Conservation (phyloP, 1,284 basidiomycete genomes). For the Austroboletus niveus region DNA sequence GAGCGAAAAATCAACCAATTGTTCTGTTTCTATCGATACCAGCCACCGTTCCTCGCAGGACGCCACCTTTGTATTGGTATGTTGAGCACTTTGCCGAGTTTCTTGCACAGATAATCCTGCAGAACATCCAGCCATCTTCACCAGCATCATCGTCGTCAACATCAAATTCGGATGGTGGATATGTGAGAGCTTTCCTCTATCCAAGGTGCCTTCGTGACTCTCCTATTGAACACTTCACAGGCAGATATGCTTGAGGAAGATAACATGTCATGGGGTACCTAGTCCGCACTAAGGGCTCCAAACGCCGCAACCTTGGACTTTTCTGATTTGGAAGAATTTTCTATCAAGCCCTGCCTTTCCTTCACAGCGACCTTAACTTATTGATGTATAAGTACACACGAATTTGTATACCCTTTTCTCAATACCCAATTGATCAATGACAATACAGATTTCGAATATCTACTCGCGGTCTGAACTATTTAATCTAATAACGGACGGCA, state of each 20-base stretch:
- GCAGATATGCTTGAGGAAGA: slow-evolving; percentile 31
- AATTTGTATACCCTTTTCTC: no score
- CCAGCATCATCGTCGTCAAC: slow-evolving; percentile 4
- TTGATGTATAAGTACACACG: no score
- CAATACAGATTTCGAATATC: no score
- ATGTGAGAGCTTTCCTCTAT: slow-evolving; percentile 12
- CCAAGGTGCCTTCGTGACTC: not conserved
- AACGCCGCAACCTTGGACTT: slow-evolving; percentile 7
- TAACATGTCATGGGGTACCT: slow-evolving; percentile 26
- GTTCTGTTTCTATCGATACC: slow-evolving; percentile 7
- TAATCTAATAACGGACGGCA: no score
- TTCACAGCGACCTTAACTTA: no score
- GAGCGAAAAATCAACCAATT: slow-evolving; percentile 19
- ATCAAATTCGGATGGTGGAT: slow-evolving; percentile 5
- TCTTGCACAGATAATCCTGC: no score
- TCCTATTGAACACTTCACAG: slow-evolving; percentile 3
- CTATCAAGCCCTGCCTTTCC: no score
- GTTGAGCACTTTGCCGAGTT: not conserved
- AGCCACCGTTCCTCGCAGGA: slow-evolving; percentile 16
- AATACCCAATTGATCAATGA: no score
- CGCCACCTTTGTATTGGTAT: slow-evolving; percentile 20
- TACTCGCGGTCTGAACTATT: no score
- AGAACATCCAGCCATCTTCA: slow-evolving; percentile 7
- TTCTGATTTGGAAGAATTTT: slow-evolving; percentile 8
- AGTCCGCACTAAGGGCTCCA: slow-evolving; percentile 4